Conservation (phyloP, 2,329 filamentous ascomycete species). For the Xylaria sp. region DNA sequence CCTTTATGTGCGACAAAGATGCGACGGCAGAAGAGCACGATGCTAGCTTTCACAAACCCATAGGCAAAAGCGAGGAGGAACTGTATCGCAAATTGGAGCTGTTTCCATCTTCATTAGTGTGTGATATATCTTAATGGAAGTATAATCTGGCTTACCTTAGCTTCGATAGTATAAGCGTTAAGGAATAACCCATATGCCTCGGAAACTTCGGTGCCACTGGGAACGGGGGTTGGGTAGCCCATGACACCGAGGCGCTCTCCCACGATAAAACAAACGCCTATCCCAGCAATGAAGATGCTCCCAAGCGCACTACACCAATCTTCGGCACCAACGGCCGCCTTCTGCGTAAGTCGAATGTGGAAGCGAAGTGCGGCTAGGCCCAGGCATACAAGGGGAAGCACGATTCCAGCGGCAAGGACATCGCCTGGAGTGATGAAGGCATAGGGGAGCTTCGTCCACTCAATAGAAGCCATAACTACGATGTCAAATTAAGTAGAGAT, state of each 20-base stretch:
- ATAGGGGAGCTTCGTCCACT: slow-evolving; percentile 1
- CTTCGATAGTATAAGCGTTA: slow-evolving; percentile 1
- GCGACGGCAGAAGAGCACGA: slow-evolving; percentile 7
- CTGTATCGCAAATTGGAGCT: slow-evolving; percentile 6
- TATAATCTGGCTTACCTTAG: not conserved
- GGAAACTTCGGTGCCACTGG: slow-evolving; percentile 1
- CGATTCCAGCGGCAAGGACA: slow-evolving; percentile 7
- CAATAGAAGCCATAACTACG: not conserved
- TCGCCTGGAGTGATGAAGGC: not conserved
- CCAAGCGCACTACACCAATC: slow-evolving; percentile 2
- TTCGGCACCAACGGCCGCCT: slow-evolving; percentile 6
- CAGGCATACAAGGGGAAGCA: not conserved
- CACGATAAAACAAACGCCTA: not conserved
- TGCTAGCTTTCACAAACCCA: slow-evolving; percentile 2
- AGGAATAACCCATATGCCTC: slow-evolving; percentile 2
- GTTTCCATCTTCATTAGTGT: not conserved
- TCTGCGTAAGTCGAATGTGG: not conserved
- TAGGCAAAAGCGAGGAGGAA: slow-evolving; percentile 3
- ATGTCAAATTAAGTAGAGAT: not conserved
- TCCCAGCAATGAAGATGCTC: not conserved
- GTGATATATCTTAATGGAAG: not conserved
- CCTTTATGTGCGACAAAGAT: slow-evolving; percentile 2
- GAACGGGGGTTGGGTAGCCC: slow-evolving; percentile 10
- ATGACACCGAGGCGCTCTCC: slow-evolving; percentile 8
- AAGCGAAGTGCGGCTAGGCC: not conserved